These are phyloP conservation scores for Ganoderma meredithae DNA, from an alignment of 1,284 basidiomycete genomes.

Conservation along the genomic window DNA sequence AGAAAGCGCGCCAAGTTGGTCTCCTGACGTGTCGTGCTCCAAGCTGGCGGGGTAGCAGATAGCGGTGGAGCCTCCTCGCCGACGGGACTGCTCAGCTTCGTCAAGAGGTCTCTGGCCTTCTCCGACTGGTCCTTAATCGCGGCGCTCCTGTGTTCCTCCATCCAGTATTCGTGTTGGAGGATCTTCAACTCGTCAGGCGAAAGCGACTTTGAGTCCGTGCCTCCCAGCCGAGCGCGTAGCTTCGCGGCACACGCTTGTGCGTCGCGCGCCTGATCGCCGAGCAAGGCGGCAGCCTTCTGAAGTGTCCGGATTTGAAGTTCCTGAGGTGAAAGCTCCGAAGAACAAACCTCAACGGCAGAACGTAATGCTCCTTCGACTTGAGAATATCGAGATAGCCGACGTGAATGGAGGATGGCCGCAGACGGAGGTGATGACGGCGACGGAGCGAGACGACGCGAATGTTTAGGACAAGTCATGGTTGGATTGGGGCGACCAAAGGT, in stretches of 20 bases:
- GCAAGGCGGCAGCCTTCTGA: conserved; percentile 49
- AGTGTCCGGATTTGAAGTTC: conserved; percentile 57
- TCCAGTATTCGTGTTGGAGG: conserved; percentile 57
- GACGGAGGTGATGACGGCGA: conserved; percentile 10
- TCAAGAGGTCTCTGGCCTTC: conserved; percentile 24
- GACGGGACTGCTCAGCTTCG: conserved; percentile 26
- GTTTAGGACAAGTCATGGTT: conserved; percentile 29
- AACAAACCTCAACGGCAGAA: conserved; percentile 41
- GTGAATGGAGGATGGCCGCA: conserved; percentile 17
- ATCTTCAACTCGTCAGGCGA: conserved; percentile 44
- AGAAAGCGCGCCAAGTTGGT: conserved; percentile 34
- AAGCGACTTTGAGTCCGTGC: conserved; percentile 38
- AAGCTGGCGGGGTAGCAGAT: conserved; percentile 13
- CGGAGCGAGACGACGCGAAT: conserved; percentile 10
- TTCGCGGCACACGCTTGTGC: conserved; percentile 50
- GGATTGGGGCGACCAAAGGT: conserved; percentile 41
- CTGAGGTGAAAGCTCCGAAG: conserved; percentile 42
- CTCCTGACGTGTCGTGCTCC: conserved; percentile 23
- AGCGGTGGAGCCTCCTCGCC: conserved; percentile 11
- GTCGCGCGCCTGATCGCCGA: conserved; percentile 54
- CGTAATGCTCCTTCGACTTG: conserved; percentile 49
- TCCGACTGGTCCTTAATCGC: conserved; percentile 45
- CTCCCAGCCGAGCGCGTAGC: conserved; percentile 48
- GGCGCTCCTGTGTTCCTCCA: conserved; percentile 53
- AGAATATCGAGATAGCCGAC: conserved; percentile 45